Conservation (phyloP, 176 grass and related monocot species). For the Rhynchospora pubera region DNA sequence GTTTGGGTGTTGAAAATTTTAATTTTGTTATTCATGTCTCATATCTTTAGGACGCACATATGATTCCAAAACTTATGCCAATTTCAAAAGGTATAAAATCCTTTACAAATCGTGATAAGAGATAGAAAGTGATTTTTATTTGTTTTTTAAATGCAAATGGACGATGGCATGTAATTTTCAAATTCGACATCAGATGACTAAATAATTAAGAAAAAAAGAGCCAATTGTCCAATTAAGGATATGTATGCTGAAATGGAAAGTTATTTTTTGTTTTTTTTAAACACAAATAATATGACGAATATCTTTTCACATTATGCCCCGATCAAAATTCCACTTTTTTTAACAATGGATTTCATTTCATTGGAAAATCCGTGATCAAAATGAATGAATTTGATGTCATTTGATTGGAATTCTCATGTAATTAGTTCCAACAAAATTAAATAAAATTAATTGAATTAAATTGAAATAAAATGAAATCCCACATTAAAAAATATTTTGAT, state of each 20-base stretch:
- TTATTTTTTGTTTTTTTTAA: background rate
- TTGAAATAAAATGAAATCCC: too few species aligned
- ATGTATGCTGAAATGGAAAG: background rate
- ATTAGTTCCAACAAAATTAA: too few species aligned
- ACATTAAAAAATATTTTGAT: too few species aligned
- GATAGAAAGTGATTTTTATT: background rate
- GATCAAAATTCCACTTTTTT: too few species aligned
- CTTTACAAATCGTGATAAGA: background rate
- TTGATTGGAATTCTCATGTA: too few species aligned
- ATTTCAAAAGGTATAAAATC: background rate
- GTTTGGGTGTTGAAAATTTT: background rate
- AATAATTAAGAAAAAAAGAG: background rate
- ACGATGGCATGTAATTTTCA: background rate
- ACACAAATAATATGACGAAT: background rate
- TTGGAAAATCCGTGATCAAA: too few species aligned
- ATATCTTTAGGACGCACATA: background rate
- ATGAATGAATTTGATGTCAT: too few species aligned
- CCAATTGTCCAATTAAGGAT: background rate
- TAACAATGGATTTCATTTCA: too few species aligned
- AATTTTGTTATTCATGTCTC: background rate
- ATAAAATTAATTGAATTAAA: too few species aligned
- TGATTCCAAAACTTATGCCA: background rate
- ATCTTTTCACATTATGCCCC: background rate
- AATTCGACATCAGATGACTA: background rate
- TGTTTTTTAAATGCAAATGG: background rate